phyloP scores from a whole-genome alignment of 2,329 filamentous ascomycete genomes.

The Fusarium burgessii region DNA sequence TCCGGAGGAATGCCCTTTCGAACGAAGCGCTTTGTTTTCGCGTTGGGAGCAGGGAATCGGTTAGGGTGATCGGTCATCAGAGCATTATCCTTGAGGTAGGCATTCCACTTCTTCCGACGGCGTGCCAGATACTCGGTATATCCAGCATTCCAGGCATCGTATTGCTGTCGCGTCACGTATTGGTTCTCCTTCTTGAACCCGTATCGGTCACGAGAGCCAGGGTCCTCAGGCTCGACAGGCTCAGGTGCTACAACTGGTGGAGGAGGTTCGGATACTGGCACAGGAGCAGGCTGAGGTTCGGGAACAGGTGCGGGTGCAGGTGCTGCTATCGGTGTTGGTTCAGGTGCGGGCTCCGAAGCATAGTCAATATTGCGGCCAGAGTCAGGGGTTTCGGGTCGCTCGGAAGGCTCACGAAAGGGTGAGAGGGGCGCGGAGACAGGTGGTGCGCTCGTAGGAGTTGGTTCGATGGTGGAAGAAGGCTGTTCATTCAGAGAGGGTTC shows the following conservation, averaged over 20 bases:
- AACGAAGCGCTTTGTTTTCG: slow-evolving; percentile 89
- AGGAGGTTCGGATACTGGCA: slow-evolving; percentile 36
- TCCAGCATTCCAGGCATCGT: slow-evolving; percentile 81
- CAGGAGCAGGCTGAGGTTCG: slow-evolving; percentile 39
- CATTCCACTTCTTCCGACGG: slow-evolving; percentile 84
- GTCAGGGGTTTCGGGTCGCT: slow-evolving; percentile 35
- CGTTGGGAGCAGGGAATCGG: slow-evolving; percentile 81
- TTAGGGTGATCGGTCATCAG: slow-evolving; percentile 78
- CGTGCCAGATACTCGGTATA: slow-evolving; percentile 82
- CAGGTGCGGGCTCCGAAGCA: slow-evolving; percentile 20
- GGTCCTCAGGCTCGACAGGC: slow-evolving; percentile 59
- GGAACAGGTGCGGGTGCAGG: slow-evolving; percentile 44
- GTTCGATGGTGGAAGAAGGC: slow-evolving; percentile 28
- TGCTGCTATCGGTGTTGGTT: slow-evolving; percentile 38
- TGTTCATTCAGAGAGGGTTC: slow-evolving; percentile 47
- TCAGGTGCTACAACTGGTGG: slow-evolving; percentile 44
- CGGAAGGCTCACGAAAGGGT: slow-evolving; percentile 18
- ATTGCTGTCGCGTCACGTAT: slow-evolving; percentile 80
- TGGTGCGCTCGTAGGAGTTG: slow-evolving; percentile 10
- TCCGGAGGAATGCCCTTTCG: slow-evolving; percentile 94
- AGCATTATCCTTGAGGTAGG: slow-evolving; percentile 80
- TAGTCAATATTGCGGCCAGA: slow-evolving; percentile 18
- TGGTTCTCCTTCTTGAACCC: slow-evolving; percentile 92
- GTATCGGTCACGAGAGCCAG: slow-evolving; percentile 78
- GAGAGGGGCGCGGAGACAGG: slow-evolving; percentile 33